phyloP scores from a whole-genome alignment of 2,329 filamentous ascomycete species.

The Monosporascus sp. region DNA sequence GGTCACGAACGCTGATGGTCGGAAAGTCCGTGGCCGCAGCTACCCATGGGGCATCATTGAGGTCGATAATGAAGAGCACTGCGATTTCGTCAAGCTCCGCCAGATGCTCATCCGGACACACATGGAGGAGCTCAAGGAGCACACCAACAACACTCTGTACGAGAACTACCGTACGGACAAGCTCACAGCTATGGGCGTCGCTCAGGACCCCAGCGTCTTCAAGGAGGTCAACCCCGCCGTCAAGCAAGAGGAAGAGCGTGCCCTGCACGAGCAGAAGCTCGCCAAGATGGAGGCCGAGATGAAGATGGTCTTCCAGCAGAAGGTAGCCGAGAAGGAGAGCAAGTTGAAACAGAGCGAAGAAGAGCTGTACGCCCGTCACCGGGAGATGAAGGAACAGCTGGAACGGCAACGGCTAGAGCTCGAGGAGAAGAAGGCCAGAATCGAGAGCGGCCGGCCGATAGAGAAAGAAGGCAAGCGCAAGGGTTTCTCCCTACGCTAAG shows the following conservation, averaged over 20 bases:
- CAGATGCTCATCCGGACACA: conserved; percentile 99
- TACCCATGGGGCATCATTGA: conserved; percentile 99
- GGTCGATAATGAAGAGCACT: conserved; percentile 99
- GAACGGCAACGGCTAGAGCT: conserved; percentile 91
- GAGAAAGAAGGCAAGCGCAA: conserved; percentile 99
- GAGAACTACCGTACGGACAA: conserved; percentile 99
- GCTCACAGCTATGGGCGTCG: conserved; percentile 96
- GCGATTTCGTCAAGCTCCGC: conserved; percentile 98
- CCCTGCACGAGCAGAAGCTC: conserved; percentile 98
- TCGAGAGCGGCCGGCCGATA: conserved; percentile 92
- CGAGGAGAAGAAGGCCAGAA: conserved; percentile 94
- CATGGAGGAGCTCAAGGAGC: conserved; percentile 99
- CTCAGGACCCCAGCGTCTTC: conserved; percentile 98
- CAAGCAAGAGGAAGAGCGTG: conserved; percentile 99
- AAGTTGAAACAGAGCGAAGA: conserved; percentile 99
- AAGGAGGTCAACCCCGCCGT: conserved; percentile 99
- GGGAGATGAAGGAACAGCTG: conserved; percentile 99
- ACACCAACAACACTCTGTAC: conserved; percentile 98
- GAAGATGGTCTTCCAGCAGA: conserved; percentile 99
- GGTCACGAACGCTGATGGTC: conserved; percentile 84
- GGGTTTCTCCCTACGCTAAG: conserved; percentile 96
- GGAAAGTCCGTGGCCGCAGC: conserved; percentile 89
- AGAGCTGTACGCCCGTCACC: conserved; percentile 94
- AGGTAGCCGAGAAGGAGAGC: conserved; percentile 99
- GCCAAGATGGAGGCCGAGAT: conserved; percentile 99